Evolutionary conservation across 768 basidiomycete species (phyloP).

Genomic region (Leccinellum luteum): DNA sequence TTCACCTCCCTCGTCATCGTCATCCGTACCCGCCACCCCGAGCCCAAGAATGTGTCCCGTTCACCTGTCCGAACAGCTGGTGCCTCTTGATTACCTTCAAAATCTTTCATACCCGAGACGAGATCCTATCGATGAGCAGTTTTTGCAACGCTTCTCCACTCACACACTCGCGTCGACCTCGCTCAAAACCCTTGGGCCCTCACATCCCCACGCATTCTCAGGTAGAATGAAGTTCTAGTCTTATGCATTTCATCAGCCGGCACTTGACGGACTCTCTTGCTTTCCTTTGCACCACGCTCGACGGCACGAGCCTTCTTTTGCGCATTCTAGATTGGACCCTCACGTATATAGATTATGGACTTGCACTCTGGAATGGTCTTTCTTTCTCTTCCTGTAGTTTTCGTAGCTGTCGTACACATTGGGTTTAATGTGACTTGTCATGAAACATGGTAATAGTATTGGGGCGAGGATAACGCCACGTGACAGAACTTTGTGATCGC

Average conservation of each 20-base stretch:
- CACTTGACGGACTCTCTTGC: neutral
- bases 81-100: conserved; percentile 64
- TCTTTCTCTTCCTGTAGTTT: conserved; percentile 10
- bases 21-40: conserved; percentile 39
- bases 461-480: conserved; percentile 1
- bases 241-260: neutral
- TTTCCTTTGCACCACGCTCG: conserved; percentile 2
- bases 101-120: conserved; percentile 52
- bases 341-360: conserved; percentile 32
- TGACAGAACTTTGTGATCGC: conserved; percentile 1
- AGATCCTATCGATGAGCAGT: conserved; percentile 62
- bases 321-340: conserved; percentile 22
- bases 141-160: conserved; percentile 54
- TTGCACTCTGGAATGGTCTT: conserved; percentile 20
- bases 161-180: conserved; percentile 21
- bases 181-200: conserved; percentile 18
- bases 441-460: neutral
- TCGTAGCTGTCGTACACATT: conserved; percentile 22
- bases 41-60: conserved; percentile 25
- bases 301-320: conserved; percentile 11
- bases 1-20: conserved; percentile 36
- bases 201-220: conserved; percentile 23
- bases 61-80: conserved; percentile 40
- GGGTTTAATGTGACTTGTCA: conserved; percentile 19
- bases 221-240: conserved; percentile 24